Conservation (phyloP, 2,329 filamentous ascomycete species). For the Colletotrichum orchidophilum region DNA sequence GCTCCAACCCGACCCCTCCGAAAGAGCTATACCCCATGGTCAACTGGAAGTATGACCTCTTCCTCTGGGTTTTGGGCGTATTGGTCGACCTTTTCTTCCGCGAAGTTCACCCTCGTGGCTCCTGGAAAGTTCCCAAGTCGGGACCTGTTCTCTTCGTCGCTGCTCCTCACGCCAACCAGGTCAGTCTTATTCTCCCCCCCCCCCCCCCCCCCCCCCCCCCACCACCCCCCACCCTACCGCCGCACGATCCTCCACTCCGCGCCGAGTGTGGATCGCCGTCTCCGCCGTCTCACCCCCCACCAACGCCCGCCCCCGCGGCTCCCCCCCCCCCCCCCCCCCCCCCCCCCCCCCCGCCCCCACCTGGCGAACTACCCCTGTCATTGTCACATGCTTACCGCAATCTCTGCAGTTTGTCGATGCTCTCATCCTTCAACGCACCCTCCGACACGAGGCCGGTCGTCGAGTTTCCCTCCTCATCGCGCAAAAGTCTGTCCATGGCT, state of each 20-base stretch:
- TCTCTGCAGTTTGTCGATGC: conserved; percentile 86
- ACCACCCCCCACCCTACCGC: too few relatives aligned
- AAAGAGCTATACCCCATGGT: conserved; percentile 76
- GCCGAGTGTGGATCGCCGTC: too few relatives aligned
- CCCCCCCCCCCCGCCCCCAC: too few relatives aligned
- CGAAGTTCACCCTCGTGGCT: conserved; percentile 92
- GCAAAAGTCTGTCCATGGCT: conserved; percentile 93
- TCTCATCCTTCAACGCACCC: conserved; percentile 88
- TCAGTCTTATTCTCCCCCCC: conserved; percentile 49
- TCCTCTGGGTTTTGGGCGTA: conserved; percentile 81
- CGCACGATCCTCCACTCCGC: too few relatives aligned
- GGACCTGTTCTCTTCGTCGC: conserved; percentile 96
- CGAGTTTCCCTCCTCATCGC: conserved; percentile 94
- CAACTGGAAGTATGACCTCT: conserved; percentile 79
- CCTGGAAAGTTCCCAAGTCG: conserved; percentile 90
- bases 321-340: not conserved
- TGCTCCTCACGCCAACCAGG: conserved; percentile 95
- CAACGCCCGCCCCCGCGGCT: too few relatives aligned
- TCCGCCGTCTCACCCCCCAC: too few relatives aligned
- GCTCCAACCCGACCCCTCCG: conserved; percentile 38
- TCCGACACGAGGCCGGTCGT: conserved; percentile 86
- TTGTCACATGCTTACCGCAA: conserved; percentile 30
- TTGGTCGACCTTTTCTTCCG: conserved; percentile 97
- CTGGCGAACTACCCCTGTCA: too few relatives aligned
- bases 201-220: not conserved